These are phyloP conservation scores for Tetrapisispora namnaoensis DNA, from an alignment of 805 yeast species.

Conservation along the genomic window DNA sequence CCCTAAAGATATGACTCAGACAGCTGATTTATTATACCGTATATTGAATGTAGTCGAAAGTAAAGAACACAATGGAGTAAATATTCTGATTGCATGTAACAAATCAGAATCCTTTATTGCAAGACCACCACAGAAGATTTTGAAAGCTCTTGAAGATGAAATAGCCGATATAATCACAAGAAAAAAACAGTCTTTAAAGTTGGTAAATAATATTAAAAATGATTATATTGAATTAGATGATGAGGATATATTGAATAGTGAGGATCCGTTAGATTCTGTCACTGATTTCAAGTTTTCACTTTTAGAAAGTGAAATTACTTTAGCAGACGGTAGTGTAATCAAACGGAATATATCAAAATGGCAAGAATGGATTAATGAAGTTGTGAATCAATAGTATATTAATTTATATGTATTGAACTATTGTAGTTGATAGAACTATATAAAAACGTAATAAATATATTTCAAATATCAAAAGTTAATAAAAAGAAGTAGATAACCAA, in stretches of 20 bases:
- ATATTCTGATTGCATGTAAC: slow-evolving; percentile 70
- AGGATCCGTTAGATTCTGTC: slow-evolving; percentile 22
- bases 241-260: slow-evolving; percentile 14
- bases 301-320: slow-evolving; percentile 64
- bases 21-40: slow-evolving; percentile 50
- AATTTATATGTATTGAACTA: background rate
- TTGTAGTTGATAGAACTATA: background rate
- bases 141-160: slow-evolving; percentile 50
- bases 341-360: slow-evolving; percentile 47
- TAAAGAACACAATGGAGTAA: slow-evolving; percentile 47
- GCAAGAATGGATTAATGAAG: slow-evolving; percentile 71
- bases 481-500: background rate
- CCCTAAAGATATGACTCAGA: slow-evolving; percentile 37
- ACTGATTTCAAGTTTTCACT: slow-evolving; percentile 50
- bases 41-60: slow-evolving; percentile 54
- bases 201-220: slow-evolving; percentile 28
- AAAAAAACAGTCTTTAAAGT: slow-evolving; percentile 37
- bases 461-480: background rate
- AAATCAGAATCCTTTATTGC: slow-evolving; percentile 81
- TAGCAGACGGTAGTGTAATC: slow-evolving; percentile 62
- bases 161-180: slow-evolving; percentile 43
- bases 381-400: background rate
- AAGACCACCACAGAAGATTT: slow-evolving; percentile 56
- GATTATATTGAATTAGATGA: slow-evolving; percentile 16
- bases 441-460: background rate